Evolutionary conservation across 345 rosid genomes (phyloP), one percentile per base, ranked within the genome.

Genomic region (Eutrema heterophyllum): DNA sequence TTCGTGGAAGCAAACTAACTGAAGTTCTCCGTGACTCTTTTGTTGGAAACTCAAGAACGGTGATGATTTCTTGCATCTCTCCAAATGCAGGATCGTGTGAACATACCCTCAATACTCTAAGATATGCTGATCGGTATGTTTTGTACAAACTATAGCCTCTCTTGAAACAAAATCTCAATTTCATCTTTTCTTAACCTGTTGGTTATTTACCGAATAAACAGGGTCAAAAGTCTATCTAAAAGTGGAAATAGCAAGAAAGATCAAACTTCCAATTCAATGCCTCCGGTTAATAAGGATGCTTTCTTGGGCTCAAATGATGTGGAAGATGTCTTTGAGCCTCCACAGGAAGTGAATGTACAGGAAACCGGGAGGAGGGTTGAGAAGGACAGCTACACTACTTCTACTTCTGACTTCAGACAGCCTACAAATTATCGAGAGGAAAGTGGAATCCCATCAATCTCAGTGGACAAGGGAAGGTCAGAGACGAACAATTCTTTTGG

Each of bases 51-150:
- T 95, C 97, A 39, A 91, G 86, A 83, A 95, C 99, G 15, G 97
- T 95, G 70, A 90, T 92, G 97, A 92, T 95, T 53, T 92, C 97
- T 71, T 95, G 99, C 88, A 95, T 92, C 76, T 95, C 99, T 70
- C 99, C 99, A 44, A 95, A 88, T 84, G 93, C 89, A 45, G 97
- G 99, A 33, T 95, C 99, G 6, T 95, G 99, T 76, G 99, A 95
- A 76, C 97, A 95, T 65, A 95, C 97, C n/a, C 85, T 95, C 61
- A 95, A 95, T 80, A 92, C 99, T 43, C 78, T 95, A 78, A 90
- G 99, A 92, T 95, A 95, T 86, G 97, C 99, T 38, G 97, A 94
- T 73, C 84, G 97, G 97, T 92, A 82, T 72, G 81, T 46, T 70
- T 63, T 49, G 38, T 82, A 36, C 27, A 49, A 50, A 41, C 62